These are phyloP conservation scores for Fraxinus velutina DNA, from an alignment of 305 asterid species.

Conservation along the genomic window DNA sequence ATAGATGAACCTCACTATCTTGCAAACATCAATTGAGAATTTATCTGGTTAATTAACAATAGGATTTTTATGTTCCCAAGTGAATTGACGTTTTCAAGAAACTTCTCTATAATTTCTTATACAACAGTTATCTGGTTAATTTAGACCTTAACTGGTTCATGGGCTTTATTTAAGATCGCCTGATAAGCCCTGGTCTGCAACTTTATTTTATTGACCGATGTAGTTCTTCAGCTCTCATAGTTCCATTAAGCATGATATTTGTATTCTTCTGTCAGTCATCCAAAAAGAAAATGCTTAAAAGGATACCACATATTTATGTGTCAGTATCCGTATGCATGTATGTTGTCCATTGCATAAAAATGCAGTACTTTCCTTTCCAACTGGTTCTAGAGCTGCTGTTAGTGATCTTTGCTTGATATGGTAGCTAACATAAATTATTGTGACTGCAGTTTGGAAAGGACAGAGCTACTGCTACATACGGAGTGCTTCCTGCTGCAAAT, in stretches of 20 bases:
- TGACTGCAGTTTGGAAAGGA: slow-evolving; percentile 83
- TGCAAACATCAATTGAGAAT: background rate
- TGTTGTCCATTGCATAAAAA: slow-evolving; percentile 1
- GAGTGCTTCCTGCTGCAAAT: slow-evolving; percentile 97
- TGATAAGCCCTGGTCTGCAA: background rate
- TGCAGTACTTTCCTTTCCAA: slow-evolving; percentile 4
- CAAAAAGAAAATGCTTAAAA: background rate
- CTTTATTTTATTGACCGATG: background rate
- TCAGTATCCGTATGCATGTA: slow-evolving; percentile 14
- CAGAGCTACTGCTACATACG: slow-evolving; percentile 87
- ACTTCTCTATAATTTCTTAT: background rate
- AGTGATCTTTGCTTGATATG: slow-evolving; percentile 1
- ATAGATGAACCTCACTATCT: background rate
- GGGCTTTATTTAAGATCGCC: slow-evolving; percentile 5
- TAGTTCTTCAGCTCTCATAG: slow-evolving; percentile 16
- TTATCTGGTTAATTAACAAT: background rate
- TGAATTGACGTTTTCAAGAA: background rate
- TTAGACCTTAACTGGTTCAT: slow-evolving; percentile 13
- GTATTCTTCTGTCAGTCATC: slow-evolving; percentile 2
- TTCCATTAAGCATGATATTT: slow-evolving; percentile 2
- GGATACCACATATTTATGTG: slow-evolving; percentile 2
- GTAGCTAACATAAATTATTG: slow-evolving; percentile 27
- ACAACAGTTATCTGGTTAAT: slow-evolving; percentile 10
- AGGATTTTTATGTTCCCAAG: background rate
- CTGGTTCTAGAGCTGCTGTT: slow-evolving; percentile 13